A percentile compares a stretch with the other conserved stretches of the same genome.
Evolutionary conservation across 164 flowering plant genomes (phyloP).

Genomic region (Amborella trichopoda): DNA sequence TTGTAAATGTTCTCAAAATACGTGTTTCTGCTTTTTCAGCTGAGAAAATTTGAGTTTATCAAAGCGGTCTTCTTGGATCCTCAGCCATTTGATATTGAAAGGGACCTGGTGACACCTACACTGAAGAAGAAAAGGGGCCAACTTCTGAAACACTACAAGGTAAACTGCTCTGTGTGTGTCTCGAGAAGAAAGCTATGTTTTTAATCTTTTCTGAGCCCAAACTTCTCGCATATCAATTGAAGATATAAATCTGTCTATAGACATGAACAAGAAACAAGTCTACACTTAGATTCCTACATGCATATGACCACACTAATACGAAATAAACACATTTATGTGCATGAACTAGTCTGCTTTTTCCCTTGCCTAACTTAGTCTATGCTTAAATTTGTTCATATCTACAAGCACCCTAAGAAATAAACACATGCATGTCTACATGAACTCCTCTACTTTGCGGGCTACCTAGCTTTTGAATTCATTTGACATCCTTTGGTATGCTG

Average conservation of each 20-base stretch:
- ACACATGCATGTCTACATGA: too few species aligned
- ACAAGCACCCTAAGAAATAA: too few species aligned
- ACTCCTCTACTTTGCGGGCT: too few species aligned
- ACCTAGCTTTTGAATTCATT: too few species aligned
- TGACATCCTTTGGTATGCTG: too few species aligned
- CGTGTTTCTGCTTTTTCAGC: constrained; percentile 11
- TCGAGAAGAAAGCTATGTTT: too few species aligned
- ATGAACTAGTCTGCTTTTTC: too few species aligned
- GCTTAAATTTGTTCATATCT: too few species aligned
- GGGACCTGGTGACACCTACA: constrained; percentile 76
- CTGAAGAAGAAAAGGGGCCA: constrained; percentile 77
- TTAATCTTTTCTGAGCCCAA: neutral
- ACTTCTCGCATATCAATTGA: neutral
- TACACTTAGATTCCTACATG: neutral
- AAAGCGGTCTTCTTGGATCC: constrained; percentile 64
- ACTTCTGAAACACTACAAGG: constrained; percentile 67
- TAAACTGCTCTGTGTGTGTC: too few species aligned
- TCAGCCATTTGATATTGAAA: constrained; percentile 41
- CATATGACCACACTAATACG: neutral
- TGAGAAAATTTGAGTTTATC: constrained; percentile 45
- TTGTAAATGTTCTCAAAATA: too few species aligned
- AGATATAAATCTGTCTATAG: neutral
- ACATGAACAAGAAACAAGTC: neutral
- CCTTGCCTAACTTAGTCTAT: too few species aligned
- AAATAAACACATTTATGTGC: too few species aligned